Percentiles rank a stretch among this genome's conserved stretches.
These are phyloP conservation scores for Pythium utonaiense DNA, from an alignment of 352 stramenopile species.

Conservation along the genomic window DNA sequence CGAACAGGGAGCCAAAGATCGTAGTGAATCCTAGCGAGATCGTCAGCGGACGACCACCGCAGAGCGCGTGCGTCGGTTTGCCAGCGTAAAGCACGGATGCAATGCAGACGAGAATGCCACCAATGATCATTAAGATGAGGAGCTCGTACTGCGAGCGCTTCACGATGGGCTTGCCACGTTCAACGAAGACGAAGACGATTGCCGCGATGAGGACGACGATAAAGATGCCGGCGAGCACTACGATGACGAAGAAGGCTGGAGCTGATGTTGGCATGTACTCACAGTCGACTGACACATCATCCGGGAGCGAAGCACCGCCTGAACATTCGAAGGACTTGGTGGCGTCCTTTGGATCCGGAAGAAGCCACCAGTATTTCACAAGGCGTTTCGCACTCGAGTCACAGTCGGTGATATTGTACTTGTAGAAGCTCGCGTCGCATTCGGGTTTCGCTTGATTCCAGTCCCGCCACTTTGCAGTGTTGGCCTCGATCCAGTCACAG, in stretches of 20 bases:
- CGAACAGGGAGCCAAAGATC: slow-evolving; percentile 24
- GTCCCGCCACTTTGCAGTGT: slow-evolving; percentile 11
- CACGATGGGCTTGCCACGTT: slow-evolving; percentile 39
- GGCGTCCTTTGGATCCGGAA: slow-evolving; percentile 19
- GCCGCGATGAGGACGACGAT: not conserved
- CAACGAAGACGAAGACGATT: slow-evolving; percentile 23
- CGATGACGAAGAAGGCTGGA: slow-evolving; percentile 11
- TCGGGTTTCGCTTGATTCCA: slow-evolving; percentile 31
- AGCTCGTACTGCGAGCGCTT: slow-evolving; percentile 76
- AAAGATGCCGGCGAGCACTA: slow-evolving; percentile 7
- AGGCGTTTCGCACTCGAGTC: slow-evolving; percentile 23
- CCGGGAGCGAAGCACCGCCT: slow-evolving; percentile 24
- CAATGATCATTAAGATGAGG: slow-evolving; percentile 47
- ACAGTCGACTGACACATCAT: slow-evolving; percentile 19
- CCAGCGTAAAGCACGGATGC: slow-evolving; percentile 39
- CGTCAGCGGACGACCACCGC: slow-evolving; percentile 24
- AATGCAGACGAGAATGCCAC: slow-evolving; percentile 44
- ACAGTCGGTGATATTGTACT: slow-evolving; percentile 36
- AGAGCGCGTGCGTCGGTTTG: slow-evolving; percentile 31
- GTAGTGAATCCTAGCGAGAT: slow-evolving; percentile 25
- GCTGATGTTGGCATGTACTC: slow-evolving; percentile 28
- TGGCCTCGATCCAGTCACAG: slow-evolving; percentile 33
- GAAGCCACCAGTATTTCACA: slow-evolving; percentile 39
- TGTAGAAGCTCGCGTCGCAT: slow-evolving; percentile 41
- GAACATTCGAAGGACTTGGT: slow-evolving; percentile 33